Evolutionary conservation across 2,329 filamentous ascomycete genomes (phyloP).

Genomic region (Fusarium luffae): DNA sequence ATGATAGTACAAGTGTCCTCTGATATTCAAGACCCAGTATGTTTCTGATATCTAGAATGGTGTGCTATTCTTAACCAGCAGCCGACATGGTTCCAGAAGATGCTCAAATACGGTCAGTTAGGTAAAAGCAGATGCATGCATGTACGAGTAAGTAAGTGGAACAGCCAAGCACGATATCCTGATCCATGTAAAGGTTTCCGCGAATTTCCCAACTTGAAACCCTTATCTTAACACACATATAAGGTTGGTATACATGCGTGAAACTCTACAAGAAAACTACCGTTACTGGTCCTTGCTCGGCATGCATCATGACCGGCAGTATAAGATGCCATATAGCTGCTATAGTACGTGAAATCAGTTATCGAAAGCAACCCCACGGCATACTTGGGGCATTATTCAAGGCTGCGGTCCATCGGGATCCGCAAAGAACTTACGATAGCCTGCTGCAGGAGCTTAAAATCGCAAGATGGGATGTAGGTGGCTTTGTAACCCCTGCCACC

Average conservation of each 20-base stretch:
- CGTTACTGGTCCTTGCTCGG: neutral
- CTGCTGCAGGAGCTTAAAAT: neutral
- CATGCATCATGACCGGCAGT: conserved; percentile 12
- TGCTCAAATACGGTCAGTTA: neutral
- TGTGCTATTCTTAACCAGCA: neutral
- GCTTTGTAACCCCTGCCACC: neutral
- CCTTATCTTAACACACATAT: neutral
- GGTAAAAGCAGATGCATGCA: neutral
- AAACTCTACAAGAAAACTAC: neutral
- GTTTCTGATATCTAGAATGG: neutral
- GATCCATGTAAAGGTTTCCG: neutral
- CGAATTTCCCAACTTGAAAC: neutral
- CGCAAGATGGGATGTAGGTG: neutral
- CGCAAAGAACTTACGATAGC: conserved; percentile 15
- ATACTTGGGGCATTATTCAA: neutral
- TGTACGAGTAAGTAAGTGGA: neutral
- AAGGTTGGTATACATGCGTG: neutral
- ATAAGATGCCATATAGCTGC: neutral
- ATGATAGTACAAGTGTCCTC: neutral
- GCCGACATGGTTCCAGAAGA: neutral
- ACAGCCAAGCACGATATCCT: neutral
- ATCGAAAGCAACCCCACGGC: neutral
- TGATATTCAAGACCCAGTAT: neutral
- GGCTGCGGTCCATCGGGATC: conserved; percentile 4
- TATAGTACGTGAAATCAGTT: neutral